Base-by-base conservation (phyloP, 1,284 basidiomycete species). In the Pseudozyma thailandica region DNA sequence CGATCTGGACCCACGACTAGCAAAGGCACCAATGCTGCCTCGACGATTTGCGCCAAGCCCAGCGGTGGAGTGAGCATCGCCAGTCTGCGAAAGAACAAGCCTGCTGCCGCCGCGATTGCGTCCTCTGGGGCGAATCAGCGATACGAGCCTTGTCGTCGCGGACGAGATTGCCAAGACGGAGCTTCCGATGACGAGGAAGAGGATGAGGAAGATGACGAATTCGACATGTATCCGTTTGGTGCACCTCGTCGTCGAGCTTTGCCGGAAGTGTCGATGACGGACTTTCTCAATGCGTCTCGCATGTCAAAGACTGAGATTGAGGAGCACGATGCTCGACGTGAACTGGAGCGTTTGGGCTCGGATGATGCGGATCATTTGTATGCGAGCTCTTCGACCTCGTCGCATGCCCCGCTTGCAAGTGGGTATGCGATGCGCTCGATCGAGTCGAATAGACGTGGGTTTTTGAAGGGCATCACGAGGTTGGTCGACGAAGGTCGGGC, bases 251-350 rank as follows among this genome's bases (percentile, higher is more conserved):
- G 44, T 6, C 42, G 48, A 5, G 48, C 42, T 18, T 6, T 26
- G 1, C 47, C 64, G n/a, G 63, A 68, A 28, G 55, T 72, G 2
- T 63, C 56, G 25, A 53, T 72, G 53, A 35, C 46, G 35, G 70
- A 72, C 47, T 72, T 72, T 30, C 56, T 72, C 41, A 59, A 72
- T 30, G 59, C 63, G 15, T 60, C 55, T 13, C 59, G 70, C 18
- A 72, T 72, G 63, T 53, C 59, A 26, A 62, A 58, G 35, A 25
- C 31, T 45, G 70, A 72, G 23, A 60, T 68, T 23, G 44, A 35
- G 6, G 43, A 62, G 21, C 68, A 54, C 39, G 66, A 70, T 33
- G 50, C 60, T 4, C 42, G 60, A 20, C 51, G 50, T 15, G 39
- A 60, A n/a, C 43, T 51, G 20, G 63, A 59, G 28, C 42, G 37